Evolutionary conservation across 371 early-diverging fungal genomes (phyloP), one percentile per base, ranked within the genome.

Genomic region (Blakeslea trispora): DNA sequence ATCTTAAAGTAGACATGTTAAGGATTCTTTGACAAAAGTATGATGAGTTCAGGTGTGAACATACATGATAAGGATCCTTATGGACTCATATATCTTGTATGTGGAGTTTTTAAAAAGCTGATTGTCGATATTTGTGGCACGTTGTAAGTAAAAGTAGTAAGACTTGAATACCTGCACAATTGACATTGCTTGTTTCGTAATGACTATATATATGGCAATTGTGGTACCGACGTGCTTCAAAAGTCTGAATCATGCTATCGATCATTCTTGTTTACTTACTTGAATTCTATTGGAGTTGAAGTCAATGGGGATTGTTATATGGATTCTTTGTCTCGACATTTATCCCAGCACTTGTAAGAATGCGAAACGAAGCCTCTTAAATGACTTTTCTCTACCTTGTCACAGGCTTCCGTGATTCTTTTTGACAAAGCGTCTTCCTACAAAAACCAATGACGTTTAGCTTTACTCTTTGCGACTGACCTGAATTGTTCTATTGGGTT

Each of bases 241-340:
- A 57, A 57, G 43, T 60, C 61, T n/a, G 66, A 61, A 58, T 41
- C 55, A 37, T 66, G 58, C 59, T 66, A 66, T 50, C 59, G 61
- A 9, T 66, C 57, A 35, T 66, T 61, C 48, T 32, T 66, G 22
- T n/a, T n/a, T n/a, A n/a, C n/a, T n/a, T n/a, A n/a, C n/a, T n/a
- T n/a, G n/a, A n/a, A n/a, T n/a, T n/a, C n/a, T n/a, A n/a, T n/a
- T n/a, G n/a, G n/a, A n/a, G n/a, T n/a, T n/a, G n/a, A n/a, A n/a
- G n/a, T n/a, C n/a, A n/a, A n/a, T n/a, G n/a, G n/a, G n/a, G n/a
- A n/a, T n/a, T n/a, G n/a, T n/a, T n/a, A n/a, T n/a, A n/a, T n/a
- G n/a, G n/a, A n/a, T n/a, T n/a, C n/a, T n/a, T n/a, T n/a, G n/a
- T n/a, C n/a, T n/a, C 28, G 28, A 28, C 28, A 28, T 28, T 28